Evolutionary conservation across 2,329 filamentous ascomycete genomes (phyloP), one percentile per base, ranked within the genome.

Genomic region (Ophiostoma sp.): DNA sequence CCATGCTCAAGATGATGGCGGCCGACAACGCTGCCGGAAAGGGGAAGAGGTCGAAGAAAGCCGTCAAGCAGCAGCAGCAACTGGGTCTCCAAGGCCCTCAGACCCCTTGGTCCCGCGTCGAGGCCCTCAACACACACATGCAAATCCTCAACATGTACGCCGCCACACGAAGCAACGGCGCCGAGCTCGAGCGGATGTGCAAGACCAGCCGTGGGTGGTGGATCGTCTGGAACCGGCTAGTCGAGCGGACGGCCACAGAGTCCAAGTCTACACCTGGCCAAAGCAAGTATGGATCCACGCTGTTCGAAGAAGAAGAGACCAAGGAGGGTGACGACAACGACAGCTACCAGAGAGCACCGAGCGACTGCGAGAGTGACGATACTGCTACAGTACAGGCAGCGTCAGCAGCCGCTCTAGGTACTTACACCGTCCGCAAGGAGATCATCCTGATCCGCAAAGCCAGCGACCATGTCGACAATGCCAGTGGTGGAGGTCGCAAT

Each of bases 201-300:
- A 91, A 92, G 83, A 92, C 90, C 3, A 88, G 83, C 63, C 86
- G 89, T 45, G 90, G 89, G 0, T 92, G 90, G 89, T 92, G 90
- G 90, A 84, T 92, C 39, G 89, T 91, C 33, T 92, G 90, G 90
- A 89, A 86, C 66, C 84, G 88, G 31, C 82, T 91, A 28, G 78
- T 86, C 6, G 85, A 85, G 45, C 52, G 57, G 50, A 39, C 61
- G 61, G 68, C 68, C 52, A 50, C 50, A 31, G 68, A 39, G 19
- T 1, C 9, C 19, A n/a, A 5, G 25, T 2, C 2, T 19, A 31
- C 2, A 1, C n/a, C 15, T 1, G 39, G n/a, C 12, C 59, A 31
- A 22, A n/a, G 31, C 70, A 39, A 73, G 36, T 69, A 72, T 28
- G 74, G 75, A 0, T 72, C 70, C 6, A 72, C 59, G 0, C 42